Base-by-base conservation (phyloP, 768 basidiomycete species). In the Amanita brunnescens region DNA sequence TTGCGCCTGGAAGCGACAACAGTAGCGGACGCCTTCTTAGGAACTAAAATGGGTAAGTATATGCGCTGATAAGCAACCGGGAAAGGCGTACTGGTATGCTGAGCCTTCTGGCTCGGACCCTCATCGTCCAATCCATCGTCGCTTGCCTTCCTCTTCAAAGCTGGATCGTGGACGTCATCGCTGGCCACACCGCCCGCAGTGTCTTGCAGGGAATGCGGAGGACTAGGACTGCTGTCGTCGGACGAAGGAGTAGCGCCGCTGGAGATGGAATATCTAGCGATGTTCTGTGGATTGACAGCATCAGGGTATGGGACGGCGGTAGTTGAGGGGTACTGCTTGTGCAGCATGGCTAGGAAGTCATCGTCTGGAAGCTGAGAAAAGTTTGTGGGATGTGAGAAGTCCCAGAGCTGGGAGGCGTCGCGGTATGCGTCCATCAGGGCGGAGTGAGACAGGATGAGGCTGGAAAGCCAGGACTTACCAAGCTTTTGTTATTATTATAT, bases 171-270 rank as follows among this genome's bases (percentile, higher is more conserved):
- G 16, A 67, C 62, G 26, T 75, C 72, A 35, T 74, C 69, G 21
- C 60, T 62, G 45, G 62, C 62, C 12, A 6, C 32, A 12, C 38
- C 48, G 23, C 55, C 52, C 20, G 47, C 51, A 42, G 55, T 51
- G 20, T 70, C 65, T 39, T 68, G 61, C 35, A 70, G 69, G 20
- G 70, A 66, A 57, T 78, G 78, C 4, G 82, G 77, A 2, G 89
- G 86, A 57, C 87, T 90, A 32, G 88, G 87, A 54, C 83, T 86
- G 65, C 83, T 87, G 58, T 87, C 85, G 58, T 86, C 87, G 0
- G 83, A 83, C 1, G 80, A 76, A 4, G 87, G 81, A 20, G 77
- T 79, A 39, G 78, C 63, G 53, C 20, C 20, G 4, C 70, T 77
- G 20, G 78, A 70, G 5, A 78, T 64, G 2, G 79, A 70, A 49